Percentiles rank a stretch among this genome's conserved stretches.
Evolutionary conservation across 495 filamentous ascomycete species (phyloP).

Genomic region (Xylaria grammica): DNA sequence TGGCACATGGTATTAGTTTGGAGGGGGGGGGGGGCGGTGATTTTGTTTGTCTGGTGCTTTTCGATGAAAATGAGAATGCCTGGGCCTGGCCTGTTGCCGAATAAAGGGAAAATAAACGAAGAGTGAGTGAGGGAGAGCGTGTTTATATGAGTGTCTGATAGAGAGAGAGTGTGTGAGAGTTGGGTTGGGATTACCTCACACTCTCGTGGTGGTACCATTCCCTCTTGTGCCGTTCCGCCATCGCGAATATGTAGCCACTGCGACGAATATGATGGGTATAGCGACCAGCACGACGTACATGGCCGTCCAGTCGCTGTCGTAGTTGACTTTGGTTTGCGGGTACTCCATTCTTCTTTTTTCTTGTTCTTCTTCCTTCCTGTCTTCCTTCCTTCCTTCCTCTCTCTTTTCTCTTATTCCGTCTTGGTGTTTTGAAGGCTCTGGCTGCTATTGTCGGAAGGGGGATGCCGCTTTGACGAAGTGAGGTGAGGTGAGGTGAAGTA

Average conservation of each 20-base stretch:
- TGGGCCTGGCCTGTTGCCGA: too few species aligned
- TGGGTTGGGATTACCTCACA: background rate
- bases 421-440: background rate
- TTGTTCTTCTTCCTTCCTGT: background rate
- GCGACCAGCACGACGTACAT: constrained; percentile 29
- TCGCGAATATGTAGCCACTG: constrained; percentile 26
- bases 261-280: constrained; percentile 22
- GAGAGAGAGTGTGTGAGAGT: background rate
- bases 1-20: too few species aligned
- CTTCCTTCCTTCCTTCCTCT: background rate
- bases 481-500: too few species aligned
- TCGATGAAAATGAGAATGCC: too few species aligned
- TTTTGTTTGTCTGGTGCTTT: too few species aligned
- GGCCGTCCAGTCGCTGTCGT: constrained; percentile 32
- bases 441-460: too few species aligned
- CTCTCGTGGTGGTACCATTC: background rate
- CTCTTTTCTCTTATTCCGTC: background rate
- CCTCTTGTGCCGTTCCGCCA: constrained; percentile 28
- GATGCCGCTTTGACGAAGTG: too few species aligned
- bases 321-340: constrained; percentile 9
- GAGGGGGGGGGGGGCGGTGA: too few species aligned
- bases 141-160: too few species aligned
- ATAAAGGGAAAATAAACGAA: background rate
- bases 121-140: background rate
- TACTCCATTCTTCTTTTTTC: background rate